Base-by-base conservation (phyloP, 1,284 basidiomycete genomes). In the Schizopora paradoxa region DNA sequence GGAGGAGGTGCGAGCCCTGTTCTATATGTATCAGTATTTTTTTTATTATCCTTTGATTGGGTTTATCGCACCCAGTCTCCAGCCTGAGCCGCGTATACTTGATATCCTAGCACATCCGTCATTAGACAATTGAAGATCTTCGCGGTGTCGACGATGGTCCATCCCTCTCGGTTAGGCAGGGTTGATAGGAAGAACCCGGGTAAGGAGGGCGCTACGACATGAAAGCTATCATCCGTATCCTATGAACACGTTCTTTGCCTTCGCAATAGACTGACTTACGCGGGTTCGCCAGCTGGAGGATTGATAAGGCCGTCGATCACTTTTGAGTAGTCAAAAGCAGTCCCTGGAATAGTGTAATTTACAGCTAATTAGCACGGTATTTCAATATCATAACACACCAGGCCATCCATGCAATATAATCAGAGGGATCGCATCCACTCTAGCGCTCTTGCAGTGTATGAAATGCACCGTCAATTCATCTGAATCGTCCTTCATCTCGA, bases 371-470 rank as follows among this genome's bases (percentile, higher is more conserved):
- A 21, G 13, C 25, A n/a, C 14, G 11, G 18, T 2, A 28, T 16
- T 25, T n/a, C 3, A 14, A 4, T 19, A 40, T 11, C 8, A 33
- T 19, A 26, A 6, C 48, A 16, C 18, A 49, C 54, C 52, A 14
- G 55, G 55, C 57, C 57, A 59, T 11, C 56, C 57, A 41, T 59
- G 57, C 8, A 56, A 37, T n/a, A 59, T 37, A 7, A 57, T 45
- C 7, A 59, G 27, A 21, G 57, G 57, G 23, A 57, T 52, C 2
- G 57, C 57, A 34, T 55, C 48, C n/a, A 41, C 42, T 35, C 51
- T 46, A 3, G 43, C 19, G 27, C 53, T 56, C 22, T 49, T 52
- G 29, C 49, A 51, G 45, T 59, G 51, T 2, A 59, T 41, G 37
- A 54, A 56, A 48, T 57, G 55, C 26, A 57, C 29, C 37, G 49